phyloP scores from a whole-genome alignment of 2,329 filamentous ascomycete species.

The Dactylellina drechsleri region DNA sequence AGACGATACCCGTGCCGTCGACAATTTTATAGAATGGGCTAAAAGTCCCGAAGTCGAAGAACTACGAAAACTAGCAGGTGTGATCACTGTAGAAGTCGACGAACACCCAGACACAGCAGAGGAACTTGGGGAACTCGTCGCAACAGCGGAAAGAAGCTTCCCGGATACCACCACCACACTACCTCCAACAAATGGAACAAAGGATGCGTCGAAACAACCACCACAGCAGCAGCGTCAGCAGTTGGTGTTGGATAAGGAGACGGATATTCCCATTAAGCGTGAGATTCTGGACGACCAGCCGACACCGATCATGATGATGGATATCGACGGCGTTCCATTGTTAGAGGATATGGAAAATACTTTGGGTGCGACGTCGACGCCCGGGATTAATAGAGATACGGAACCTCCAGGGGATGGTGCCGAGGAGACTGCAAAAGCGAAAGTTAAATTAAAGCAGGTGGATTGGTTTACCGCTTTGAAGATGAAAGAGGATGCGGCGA shows the following conservation, averaged over 20 bases:
- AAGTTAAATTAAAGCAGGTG: conserved; percentile 42
- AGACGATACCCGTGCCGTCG: conserved; percentile 48
- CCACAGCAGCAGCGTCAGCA: not conserved
- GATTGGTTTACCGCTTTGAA: conserved; percentile 53
- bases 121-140: not conserved
- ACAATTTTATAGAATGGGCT: conserved; percentile 51
- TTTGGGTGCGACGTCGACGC: not conserved
- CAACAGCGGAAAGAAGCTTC: conserved; percentile 10
- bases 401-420: conserved; percentile 25
- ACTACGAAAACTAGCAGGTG: conserved; percentile 42
- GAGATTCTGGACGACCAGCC: conserved; percentile 51
- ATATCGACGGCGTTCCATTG: conserved; percentile 41
- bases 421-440: conserved; percentile 17
- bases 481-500: conserved; percentile 45
- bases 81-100: conserved; percentile 47
- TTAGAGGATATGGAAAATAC: conserved; percentile 9
- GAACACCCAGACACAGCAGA: conserved; percentile 19
- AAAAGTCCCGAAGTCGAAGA: conserved; percentile 50
- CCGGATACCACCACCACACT: conserved; percentile 30
- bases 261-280: conserved; percentile 55
- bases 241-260: conserved; percentile 19
- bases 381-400: conserved; percentile 18
- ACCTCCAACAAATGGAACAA: conserved; percentile 9
- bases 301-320: conserved; percentile 43
- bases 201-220: conserved; percentile 12